Evolutionary conservation across 352 stramenopile genomes (phyloP), one percentile per base, ranked within the genome.

Genomic region (Saprolegnia parasitica): DNA sequence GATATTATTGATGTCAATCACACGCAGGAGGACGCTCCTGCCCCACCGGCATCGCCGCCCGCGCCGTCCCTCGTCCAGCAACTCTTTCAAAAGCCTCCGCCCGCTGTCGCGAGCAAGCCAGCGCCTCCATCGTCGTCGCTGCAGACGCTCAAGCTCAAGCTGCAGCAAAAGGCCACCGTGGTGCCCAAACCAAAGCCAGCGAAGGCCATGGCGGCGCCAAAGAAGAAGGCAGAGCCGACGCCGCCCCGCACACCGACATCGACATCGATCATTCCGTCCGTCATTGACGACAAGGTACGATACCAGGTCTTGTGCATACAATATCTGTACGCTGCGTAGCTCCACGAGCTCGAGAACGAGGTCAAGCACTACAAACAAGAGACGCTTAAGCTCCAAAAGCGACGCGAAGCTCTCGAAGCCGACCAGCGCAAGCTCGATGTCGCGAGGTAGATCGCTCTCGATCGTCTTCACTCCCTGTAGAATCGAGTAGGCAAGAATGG

Each of bases 291-390:
- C 65, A 93, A 92, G 26, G 65, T 93, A 37, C 20, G 8, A 24
- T 35, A 0, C 29, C 24, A 16, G 49, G 16, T 32, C 16, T 16
- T 50, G 58, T 10, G 15, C 2, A 9, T 32, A 24, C 23, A 29
- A 3, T 26, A 45, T 63, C 29, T 29, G 13, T 39, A 71, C n/a
- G 60, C 55, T 26, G 10, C 42, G 37, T 68, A 72, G 70, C 55
- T 73, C 18, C 77, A 73, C 16, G 85, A 95, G 64, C 60, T 94
- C 6, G 85, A 95, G 72, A 81, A 89, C 74, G 87, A 94, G 40
- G 84, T 92, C n/a, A 90, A 84, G 60, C 87, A 91, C 47, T 92
- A 95, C 77, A 92, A 93, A 56, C 73, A 83, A 15, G 86, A 91
- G 64, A 93, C 85, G 5, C 67, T 93, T 6, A 83, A 88, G 66